These are phyloP conservation scores for Stemphylium lycopersici DNA, from an alignment of 2,329 filamentous ascomycete species.

Conservation along the genomic window DNA sequence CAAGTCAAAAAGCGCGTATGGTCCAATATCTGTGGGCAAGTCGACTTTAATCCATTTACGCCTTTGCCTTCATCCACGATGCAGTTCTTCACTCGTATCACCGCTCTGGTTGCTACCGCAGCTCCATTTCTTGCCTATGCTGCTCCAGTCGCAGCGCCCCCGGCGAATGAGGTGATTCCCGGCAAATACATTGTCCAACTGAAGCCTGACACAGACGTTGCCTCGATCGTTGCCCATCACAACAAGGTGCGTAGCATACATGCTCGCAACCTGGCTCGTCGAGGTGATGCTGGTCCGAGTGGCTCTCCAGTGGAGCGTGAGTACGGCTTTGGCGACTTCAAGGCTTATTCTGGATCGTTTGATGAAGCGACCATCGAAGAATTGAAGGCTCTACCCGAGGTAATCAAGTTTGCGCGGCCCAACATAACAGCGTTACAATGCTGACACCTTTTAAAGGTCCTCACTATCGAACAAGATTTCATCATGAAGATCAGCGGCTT, in stretches of 20 bases:
- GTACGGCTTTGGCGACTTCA: slow-evolving; percentile 38
- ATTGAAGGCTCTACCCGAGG: slow-evolving; percentile 36
- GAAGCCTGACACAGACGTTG: slow-evolving; percentile 42
- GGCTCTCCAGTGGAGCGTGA: slow-evolving; percentile 35
- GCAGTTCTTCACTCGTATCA: slow-evolving; percentile 35
- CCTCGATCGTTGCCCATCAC: slow-evolving; percentile 33
- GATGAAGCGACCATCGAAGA: slow-evolving; percentile 39
- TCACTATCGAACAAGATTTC: slow-evolving; percentile 35
- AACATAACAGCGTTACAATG: not conserved
- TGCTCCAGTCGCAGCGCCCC: slow-evolving; percentile 22
- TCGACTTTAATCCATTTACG: not conserved
- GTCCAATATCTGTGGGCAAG: not conserved
- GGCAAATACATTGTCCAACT: slow-evolving; percentile 55
- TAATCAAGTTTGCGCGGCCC: not conserved
- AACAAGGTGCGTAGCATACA: slow-evolving; percentile 38
- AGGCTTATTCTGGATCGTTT: slow-evolving; percentile 42
- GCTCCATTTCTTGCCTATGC: slow-evolving; percentile 31
- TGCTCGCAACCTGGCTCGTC: slow-evolving; percentile 33
- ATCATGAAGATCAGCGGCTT: slow-evolving; percentile 33
- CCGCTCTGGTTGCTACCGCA: slow-evolving; percentile 31
- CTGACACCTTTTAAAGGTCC: slow-evolving; percentile 1
- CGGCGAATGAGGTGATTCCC: slow-evolving; percentile 31
- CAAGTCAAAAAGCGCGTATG: slow-evolving; percentile 3
- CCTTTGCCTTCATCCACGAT: slow-evolving; percentile 19
- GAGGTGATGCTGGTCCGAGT: slow-evolving; percentile 16